Evolutionary conservation across 176 grass and related monocot genomes (phyloP), one percentile per base, ranked within the genome.

Genomic region (Phragmites australis): DNA sequence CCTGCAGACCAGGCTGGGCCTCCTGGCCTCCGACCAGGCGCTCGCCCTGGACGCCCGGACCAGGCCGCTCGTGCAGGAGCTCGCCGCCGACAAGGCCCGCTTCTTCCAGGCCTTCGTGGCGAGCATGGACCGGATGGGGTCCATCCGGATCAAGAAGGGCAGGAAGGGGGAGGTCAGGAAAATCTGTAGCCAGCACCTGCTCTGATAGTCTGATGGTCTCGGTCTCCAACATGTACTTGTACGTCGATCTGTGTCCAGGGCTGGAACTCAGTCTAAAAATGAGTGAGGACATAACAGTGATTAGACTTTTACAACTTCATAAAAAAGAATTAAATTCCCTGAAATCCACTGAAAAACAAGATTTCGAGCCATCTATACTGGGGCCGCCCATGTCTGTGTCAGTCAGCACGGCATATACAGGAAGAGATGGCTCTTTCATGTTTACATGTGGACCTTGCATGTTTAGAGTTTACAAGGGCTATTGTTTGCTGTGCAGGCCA

Each of bases 11-110:
- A 82, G 85, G 76, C 66, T 99, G 72, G 93, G 96, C 27, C 16
- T 99, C 54, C 77, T 99, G 6, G 90, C 66, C 4, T 95, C 96
- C 9, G 96, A 99, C 84, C 92, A 99, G 84, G 92, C 88, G 8
- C 77, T 99, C 9, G 90, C 84, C 74, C 43, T 87, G n/a, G 90
- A 99, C 78, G 30, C 71, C 0, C 22, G 90, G n/a, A 99, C 97
- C 64, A 54, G 88, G 55, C 90, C 90, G 5, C 4, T 91, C 29
- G 93, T 99, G 62, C 51, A 66, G 75, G 82, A 79, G 50, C 73
- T 99, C 13, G 90, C 78, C 14, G 75, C 54, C 34, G 89, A 91
- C 59, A 93, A 91, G 84, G 63, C 48, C 1, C 75, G 61, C 3
- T 99, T 99, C 65, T 99, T 99, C 55, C 49, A 81, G 79, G 90